These are phyloP conservation scores for Paramecium tetraurelia DNA, from an alignment of 73 alveolate genomes.

Conservation along the genomic window DNA sequence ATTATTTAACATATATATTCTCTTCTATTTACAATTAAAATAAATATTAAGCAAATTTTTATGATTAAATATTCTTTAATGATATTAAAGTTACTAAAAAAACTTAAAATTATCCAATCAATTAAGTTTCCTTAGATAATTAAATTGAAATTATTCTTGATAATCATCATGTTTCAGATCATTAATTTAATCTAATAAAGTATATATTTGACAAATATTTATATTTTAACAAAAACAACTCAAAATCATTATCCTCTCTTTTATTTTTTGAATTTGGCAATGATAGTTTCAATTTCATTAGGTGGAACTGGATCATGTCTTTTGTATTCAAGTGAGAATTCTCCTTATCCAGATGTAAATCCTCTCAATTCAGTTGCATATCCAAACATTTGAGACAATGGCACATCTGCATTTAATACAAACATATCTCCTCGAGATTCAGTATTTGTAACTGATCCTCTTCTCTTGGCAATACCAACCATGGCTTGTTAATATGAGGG, in stretches of 20 bases:
- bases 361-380: slow-evolving; percentile 94
- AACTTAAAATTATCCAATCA: background rate
- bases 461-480: slow-evolving; percentile 78
- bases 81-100: background rate
- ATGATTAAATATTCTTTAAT: background rate
- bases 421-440: slow-evolving; percentile 70
- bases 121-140: too few relatives aligned
- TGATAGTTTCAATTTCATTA: slow-evolving; percentile 65
- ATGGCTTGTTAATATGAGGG: slow-evolving; percentile 63
- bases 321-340: slow-evolving; percentile 91
- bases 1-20: background rate
- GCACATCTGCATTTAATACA: slow-evolving; percentile 79
- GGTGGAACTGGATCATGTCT: slow-evolving; percentile 80
- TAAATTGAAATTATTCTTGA: too few relatives aligned
- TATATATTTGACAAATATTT: background rate
- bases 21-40: background rate
- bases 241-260: slow-evolving; percentile 48
- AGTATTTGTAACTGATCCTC: slow-evolving; percentile 83
- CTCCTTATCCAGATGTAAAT: slow-evolving; percentile 94
- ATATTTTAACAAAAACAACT: background rate
- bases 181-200: background rate
- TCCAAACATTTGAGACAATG: slow-evolving; percentile 89
- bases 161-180: background rate
- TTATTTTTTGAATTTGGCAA: slow-evolving; percentile 64
- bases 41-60: background rate